Percentiles rank a stretch among this genome's conserved stretches.
Conservation (phyloP, 2,329 filamentous ascomycete genomes). For the Hymenoscyphus repandus region DNA sequence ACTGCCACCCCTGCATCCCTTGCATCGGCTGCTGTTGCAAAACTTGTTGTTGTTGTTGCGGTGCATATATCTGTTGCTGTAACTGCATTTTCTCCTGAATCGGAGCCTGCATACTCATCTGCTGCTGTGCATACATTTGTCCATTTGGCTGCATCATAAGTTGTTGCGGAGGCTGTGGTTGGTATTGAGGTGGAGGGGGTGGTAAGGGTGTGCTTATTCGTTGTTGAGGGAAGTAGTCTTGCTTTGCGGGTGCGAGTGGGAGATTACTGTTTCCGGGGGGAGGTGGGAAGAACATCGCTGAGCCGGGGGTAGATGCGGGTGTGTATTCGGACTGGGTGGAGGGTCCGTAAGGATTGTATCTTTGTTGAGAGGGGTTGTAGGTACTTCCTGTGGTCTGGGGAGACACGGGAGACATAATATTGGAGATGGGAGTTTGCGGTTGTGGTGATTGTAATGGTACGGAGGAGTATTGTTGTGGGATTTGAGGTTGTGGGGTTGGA, state of each 20-base stretch:
- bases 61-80: not conserved
- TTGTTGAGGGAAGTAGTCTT: not conserved
- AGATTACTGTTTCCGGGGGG: conserved; percentile 1
- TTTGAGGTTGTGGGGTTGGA: not conserved
- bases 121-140: not conserved
- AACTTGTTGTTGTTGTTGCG: not conserved
- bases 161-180: not conserved
- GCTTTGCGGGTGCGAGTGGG: not conserved
- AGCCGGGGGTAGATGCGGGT: not conserved
- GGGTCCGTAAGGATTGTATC: not conserved
- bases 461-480: not conserved
- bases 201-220: not conserved
- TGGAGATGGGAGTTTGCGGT: not conserved
- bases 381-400: not conserved
- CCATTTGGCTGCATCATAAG: not conserved
- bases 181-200: not conserved
- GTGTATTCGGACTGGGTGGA: not conserved
- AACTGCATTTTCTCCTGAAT: not conserved
- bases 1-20: not conserved
- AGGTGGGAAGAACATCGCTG: not conserved
- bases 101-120: not conserved
- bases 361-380: not conserved
- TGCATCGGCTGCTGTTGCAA: not conserved
- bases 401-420: not conserved
- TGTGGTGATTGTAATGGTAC: not conserved